Percentiles rank a stretch among this genome's conserved stretches.
phyloP scores from a whole-genome alignment of 352 stramenopile species.

The Phytophthora lateralis region DNA sequence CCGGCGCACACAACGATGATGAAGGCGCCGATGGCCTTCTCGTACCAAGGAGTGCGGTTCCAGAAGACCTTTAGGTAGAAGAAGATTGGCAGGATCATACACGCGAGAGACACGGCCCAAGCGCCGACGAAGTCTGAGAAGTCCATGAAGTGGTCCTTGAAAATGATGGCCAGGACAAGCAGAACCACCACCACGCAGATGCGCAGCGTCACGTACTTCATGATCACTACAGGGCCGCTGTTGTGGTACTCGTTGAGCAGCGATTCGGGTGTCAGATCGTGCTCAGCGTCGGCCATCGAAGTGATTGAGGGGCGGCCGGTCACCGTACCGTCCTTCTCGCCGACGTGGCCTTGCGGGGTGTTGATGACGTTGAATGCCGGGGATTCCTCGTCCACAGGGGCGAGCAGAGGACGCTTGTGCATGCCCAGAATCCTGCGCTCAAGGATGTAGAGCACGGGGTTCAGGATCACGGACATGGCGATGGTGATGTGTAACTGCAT shows the following conservation, averaged over 20 bases:
- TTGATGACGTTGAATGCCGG: constrained; percentile 16
- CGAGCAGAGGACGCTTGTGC: constrained; percentile 41
- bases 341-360: constrained; percentile 21
- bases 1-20: constrained; percentile 38
- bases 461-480: constrained; percentile 51
- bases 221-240: constrained; percentile 33
- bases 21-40: constrained; percentile 35
- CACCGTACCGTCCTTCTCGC: constrained; percentile 16
- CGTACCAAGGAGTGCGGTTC: constrained; percentile 40
- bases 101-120: constrained; percentile 55
- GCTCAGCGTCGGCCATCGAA: constrained; percentile 38
- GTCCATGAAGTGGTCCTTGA: constrained; percentile 66
- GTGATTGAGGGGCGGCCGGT: constrained; percentile 27
- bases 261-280: constrained; percentile 33
- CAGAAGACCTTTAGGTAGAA: constrained; percentile 74
- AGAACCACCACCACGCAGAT: constrained; percentile 47
- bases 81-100: constrained; percentile 67
- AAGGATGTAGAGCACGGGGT: constrained; percentile 48
- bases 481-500: constrained; percentile 63
- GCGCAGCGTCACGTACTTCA: constrained; percentile 44
- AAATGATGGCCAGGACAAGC: constrained; percentile 47
- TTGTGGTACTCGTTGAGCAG: constrained; percentile 40
- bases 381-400: constrained; percentile 26
- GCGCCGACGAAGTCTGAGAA: constrained; percentile 67
- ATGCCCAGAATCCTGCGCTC: constrained; percentile 49